phyloP scores from a whole-genome alignment of 2,329 filamentous ascomycete species.

The Annulohypoxylon truncatum region DNA sequence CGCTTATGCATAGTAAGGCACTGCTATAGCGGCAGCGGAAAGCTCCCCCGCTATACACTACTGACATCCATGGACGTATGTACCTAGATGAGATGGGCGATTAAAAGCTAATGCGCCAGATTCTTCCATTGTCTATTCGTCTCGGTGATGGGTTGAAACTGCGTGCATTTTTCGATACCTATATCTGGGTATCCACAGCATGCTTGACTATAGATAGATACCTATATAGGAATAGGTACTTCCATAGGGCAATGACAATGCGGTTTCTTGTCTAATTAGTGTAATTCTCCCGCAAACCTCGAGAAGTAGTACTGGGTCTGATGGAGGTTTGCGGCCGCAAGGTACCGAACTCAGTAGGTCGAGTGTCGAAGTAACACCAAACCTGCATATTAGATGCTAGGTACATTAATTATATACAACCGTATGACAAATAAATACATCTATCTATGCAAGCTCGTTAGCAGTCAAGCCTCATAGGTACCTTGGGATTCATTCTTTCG shows the following conservation, averaged over 20 bases:
- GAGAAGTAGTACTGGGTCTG: background rate
- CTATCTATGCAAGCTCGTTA: slow-evolving; percentile 6
- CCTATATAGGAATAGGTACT: background rate
- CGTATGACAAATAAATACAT: slow-evolving; percentile 16
- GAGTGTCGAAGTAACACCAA: slow-evolving; percentile 27
- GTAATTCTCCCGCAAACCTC: background rate
- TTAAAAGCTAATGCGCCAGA: slow-evolving; percentile 25
- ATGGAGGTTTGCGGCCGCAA: slow-evolving; percentile 17
- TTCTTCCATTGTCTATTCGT: slow-evolving; percentile 13
- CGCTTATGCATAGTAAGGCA: slow-evolving; percentile 25
- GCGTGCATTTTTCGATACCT: slow-evolving; percentile 4
- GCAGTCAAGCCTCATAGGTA: slow-evolving; percentile 1
- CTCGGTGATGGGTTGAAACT: slow-evolving; percentile 23
- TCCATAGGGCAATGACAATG: background rate
- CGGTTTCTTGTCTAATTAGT: background rate
- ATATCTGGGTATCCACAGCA: slow-evolving; percentile 2
- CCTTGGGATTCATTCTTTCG: background rate
- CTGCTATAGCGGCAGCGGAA: slow-evolving; percentile 16
- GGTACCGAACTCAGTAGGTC: slow-evolving; percentile 24
- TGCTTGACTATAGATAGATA: background rate
- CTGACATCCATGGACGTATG: background rate
- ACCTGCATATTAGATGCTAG: slow-evolving; percentile 24
- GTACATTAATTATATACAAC: slow-evolving; percentile 8
- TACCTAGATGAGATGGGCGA: slow-evolving; percentile 26
- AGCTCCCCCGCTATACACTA: slow-evolving; percentile 11